phyloP scores from a whole-genome alignment of 2,329 filamentous ascomycete genomes.

The Penicillium sp. region DNA sequence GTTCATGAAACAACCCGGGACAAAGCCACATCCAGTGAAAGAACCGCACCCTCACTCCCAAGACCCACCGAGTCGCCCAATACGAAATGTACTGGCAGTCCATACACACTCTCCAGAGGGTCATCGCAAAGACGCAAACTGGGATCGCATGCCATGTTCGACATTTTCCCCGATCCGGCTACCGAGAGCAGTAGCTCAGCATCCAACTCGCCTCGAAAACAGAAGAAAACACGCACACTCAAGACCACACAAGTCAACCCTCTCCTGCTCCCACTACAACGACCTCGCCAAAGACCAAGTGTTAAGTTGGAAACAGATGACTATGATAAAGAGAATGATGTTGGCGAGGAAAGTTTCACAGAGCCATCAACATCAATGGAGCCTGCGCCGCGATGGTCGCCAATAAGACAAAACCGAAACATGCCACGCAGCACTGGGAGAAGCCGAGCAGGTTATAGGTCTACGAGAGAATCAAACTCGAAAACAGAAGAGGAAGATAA shows the following conservation, averaged over 20 bases:
- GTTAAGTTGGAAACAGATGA: constrained; percentile 29
- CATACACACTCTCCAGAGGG: constrained; percentile 2
- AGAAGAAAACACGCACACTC: constrained; percentile 25
- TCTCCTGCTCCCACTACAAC: constrained; percentile 27
- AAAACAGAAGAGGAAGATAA: constrained; percentile 24
- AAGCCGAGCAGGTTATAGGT: constrained; percentile 9
- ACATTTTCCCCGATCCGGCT: constrained; percentile 30
- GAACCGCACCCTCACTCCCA: not conserved
- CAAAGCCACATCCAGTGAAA: constrained; percentile 8
- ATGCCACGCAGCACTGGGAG: constrained; percentile 7
- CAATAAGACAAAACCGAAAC: constrained; percentile 15
- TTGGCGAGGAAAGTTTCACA: constrained; percentile 19
- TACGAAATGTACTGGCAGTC: constrained; percentile 3
- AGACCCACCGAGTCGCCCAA: not conserved
- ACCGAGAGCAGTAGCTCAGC: constrained; percentile 15
- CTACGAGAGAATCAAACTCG: constrained; percentile 15
- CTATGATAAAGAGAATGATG: constrained; percentile 36
- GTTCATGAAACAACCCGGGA: constrained; percentile 1
- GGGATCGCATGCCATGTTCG: constrained; percentile 19
- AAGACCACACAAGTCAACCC: constrained; percentile 33
- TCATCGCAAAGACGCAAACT: constrained; percentile 19
- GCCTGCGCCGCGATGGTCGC: constrained; percentile 17
- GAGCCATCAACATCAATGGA: constrained; percentile 15
- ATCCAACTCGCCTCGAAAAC: constrained; percentile 14
- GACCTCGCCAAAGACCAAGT: constrained; percentile 19